These are phyloP conservation scores for Xanthoparmelia taractica DNA, from an alignment of 495 filamentous ascomycete genomes.

Conservation along the genomic window DNA sequence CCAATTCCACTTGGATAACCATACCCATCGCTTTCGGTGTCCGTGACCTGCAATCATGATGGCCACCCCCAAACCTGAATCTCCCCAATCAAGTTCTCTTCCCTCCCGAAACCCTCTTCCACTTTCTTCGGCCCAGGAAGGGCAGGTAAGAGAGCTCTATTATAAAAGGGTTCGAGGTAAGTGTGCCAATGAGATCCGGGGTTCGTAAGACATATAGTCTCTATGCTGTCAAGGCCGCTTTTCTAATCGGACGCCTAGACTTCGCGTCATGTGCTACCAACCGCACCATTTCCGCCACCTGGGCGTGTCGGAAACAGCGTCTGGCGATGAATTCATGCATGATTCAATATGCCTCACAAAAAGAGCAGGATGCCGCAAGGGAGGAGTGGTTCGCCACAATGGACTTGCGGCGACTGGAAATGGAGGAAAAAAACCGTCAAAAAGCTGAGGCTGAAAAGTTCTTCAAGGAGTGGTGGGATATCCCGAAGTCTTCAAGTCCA, in stretches of 20 bases:
- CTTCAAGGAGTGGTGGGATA: slow-evolving; percentile 3
- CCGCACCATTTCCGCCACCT: slow-evolving; percentile 77
- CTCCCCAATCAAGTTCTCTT: slow-evolving; percentile 30
- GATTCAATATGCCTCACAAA: slow-evolving; percentile 71
- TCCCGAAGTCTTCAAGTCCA: not conserved
- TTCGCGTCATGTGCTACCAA: slow-evolving; percentile 84
- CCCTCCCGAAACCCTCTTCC: slow-evolving; percentile 76
- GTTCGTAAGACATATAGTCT: slow-evolving; percentile 39
- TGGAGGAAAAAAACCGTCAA: slow-evolving; percentile 42
- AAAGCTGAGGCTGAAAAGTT: slow-evolving; percentile 27
- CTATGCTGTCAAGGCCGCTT: not conserved
- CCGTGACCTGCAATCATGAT: slow-evolving; percentile 21
- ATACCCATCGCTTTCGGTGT: not conserved
- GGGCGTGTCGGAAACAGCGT: slow-evolving; percentile 70
- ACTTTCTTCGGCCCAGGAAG: slow-evolving; percentile 85
- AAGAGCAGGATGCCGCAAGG: slow-evolving; percentile 78
- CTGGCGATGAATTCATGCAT: slow-evolving; percentile 91
- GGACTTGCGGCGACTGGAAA: slow-evolving; percentile 55
- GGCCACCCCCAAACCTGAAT: slow-evolving; percentile 16
- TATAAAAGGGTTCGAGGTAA: slow-evolving; percentile 72
- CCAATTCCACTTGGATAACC: not conserved
- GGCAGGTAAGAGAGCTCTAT: slow-evolving; percentile 82
- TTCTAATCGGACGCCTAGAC: slow-evolving; percentile 40
- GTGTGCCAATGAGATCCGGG: slow-evolving; percentile 81
- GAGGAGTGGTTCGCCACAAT: slow-evolving; percentile 85